Evolutionary conservation across 345 rosid genomes (phyloP), one percentile per base, ranked within the genome.

Genomic region (Salix arbutifolia): DNA sequence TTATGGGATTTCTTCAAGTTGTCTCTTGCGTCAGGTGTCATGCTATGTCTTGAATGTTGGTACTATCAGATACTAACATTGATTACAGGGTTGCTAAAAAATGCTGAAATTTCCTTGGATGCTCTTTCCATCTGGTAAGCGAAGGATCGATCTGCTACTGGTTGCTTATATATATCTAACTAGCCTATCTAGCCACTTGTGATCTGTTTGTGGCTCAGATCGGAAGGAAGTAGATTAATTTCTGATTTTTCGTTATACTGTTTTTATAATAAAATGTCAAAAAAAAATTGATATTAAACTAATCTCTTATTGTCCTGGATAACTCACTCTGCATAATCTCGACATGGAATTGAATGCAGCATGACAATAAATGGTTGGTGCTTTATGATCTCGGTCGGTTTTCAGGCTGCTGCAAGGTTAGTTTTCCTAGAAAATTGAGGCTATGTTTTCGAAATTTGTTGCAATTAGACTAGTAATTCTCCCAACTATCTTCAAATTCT

Each of bases 31-130:
- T 80, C 83, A 1, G 83, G 74, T 6, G 79, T 80, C 8, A 80
- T 80, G 83, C 35, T 80, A 18, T 76, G 77, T 35, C 67, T 81
- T 26, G 83, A 81, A 67, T 23, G 44, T 67, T 81, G 83, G 83
- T 81, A 81, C 66, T 76, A 9, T 17, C 80, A 81, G 42, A 65
- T 81, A 6, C 19, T 81, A 23, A 77, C 73, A 11, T 50, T 81
- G 70, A 72, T 81, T 26, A 74, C 83, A 12, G 83, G 83, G 21
- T 21, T 76, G 74, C 77, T 81, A 6, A 6, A 48, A 18, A 68
- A 81, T 72, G 65, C 83, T 6, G 74, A 76, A 42, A 19, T 81
- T 60, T 53, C 76, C 4, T 48, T 81, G 65, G 83, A 72, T 60
- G 72, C 83, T 21, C 83, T 81, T 9, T 60, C 83, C 25, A 65